phyloP scores from a whole-genome alignment of 345 rosid genomes.

The Euphorbia tirucalli region DNA sequence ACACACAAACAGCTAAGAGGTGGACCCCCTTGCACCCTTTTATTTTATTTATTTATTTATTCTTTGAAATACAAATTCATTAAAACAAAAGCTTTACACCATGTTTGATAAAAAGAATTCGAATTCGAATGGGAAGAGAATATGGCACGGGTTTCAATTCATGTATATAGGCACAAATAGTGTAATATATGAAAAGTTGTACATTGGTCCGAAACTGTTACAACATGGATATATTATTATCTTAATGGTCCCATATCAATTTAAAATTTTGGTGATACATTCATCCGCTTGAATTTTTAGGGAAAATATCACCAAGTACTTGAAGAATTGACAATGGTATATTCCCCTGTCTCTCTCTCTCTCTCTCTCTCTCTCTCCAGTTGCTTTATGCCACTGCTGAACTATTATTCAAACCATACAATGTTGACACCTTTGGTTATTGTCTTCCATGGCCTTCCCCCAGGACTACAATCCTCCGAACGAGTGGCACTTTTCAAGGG shows the following conservation, averaged over 20 bases:
- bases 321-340: background rate
- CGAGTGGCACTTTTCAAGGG: background rate
- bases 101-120: no score
- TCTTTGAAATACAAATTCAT: background rate
- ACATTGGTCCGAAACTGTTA: no score
- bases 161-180: no score
- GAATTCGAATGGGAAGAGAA: no score
- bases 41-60: background rate
- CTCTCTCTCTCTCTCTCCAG: background rate
- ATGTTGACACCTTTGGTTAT: background rate
- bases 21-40: background rate
- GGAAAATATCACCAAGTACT: background rate
- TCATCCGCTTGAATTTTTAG: background rate
- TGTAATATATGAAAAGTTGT: no score
- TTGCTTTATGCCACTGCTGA: background rate
- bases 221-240: no score
- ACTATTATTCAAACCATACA: background rate
- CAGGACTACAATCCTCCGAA: background rate
- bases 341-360: conserved; percentile 5
- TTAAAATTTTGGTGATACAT: no score
- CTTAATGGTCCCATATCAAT: no score
- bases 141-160: no score
- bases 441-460: background rate
- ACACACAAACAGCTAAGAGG: background rate
- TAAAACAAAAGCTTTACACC: background rate